Base-by-base conservation (phyloP, 140 eudicot genomes). In the Ambrosia hybrid region DNA sequence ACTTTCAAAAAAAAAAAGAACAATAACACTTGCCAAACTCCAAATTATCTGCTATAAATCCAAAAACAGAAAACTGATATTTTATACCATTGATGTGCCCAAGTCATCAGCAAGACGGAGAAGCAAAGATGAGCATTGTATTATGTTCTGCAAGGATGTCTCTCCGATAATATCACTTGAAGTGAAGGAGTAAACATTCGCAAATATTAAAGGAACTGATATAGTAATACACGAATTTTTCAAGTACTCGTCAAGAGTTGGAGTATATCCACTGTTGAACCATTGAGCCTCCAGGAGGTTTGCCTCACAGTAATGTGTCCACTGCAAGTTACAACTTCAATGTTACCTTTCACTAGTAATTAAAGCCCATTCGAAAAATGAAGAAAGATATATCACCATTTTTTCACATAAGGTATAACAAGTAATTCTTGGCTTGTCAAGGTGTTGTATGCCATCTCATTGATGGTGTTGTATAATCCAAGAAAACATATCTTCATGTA, bases 401-500 rank as follows among this genome's bases (percentile, higher is more conserved):
- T 78, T 63, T 59, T 68, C 41, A 82, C 60, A 58, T 63, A 51
- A 36, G 80, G 69, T 55, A 73, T 12, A 10, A 63, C 68, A 56
- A 41, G 59, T 43, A 74, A 6, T 9, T 68, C 78, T 9, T 67
- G 58, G 12, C 70, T 51, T 6, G 69, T 82, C 15, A 77, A 72
- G n/a, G 77, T 37, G 46, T 46, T 57, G 37, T 62, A 78, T 8
- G 76, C 75, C 51, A 73, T 77, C 21, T 74, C 86, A 56, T 78
- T 63, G 34, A 80, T 69, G 15, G 48, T 65, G 69, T 77, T 68
- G 65, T 59, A 59, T n/a, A 59, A 59, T 30, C 65, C 65, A 59
- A 59, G 65, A 14, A 59, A 59, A 15, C 86, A 82, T n/a, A 70
- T 78, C 81, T 73, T 73, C 83, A 82, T 82, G 36, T 68, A 73